Percentiles rank a stretch among this genome's conserved stretches.
phyloP scores from a whole-genome alignment of 1,284 basidiomycete species.

The Tilletiaria anomala region DNA sequence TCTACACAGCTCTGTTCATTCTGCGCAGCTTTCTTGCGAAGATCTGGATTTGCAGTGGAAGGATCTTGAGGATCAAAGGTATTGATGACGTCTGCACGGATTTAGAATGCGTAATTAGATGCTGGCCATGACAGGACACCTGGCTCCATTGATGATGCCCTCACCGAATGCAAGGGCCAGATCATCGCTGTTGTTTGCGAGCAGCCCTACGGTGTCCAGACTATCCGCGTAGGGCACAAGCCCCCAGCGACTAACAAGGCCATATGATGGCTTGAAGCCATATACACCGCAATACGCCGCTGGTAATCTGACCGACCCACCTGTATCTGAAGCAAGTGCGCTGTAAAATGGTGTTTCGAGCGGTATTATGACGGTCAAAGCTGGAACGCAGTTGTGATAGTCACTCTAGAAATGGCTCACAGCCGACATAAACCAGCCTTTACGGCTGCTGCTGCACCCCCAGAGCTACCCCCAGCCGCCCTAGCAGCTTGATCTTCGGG shows the following conservation, averaged over 20 bases:
- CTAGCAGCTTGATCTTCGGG: slow-evolving; percentile 38
- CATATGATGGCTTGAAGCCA: slow-evolving; percentile 89
- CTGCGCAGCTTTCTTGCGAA: too few species aligned
- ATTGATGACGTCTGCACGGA: too few species aligned
- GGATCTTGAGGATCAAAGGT: background rate
- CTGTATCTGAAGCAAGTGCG: slow-evolving; percentile 84
- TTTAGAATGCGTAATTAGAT: background rate
- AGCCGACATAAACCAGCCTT: slow-evolving; percentile 21
- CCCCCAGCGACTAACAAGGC: slow-evolving; percentile 76
- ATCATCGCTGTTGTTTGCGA: slow-evolving; percentile 49
- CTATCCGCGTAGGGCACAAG: slow-evolving; percentile 87
- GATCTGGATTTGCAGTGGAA: too few species aligned
- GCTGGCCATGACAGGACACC: slow-evolving; percentile 35
- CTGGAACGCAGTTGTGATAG: background rate
- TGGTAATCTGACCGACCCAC: slow-evolving; percentile 80
- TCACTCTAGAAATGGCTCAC: too few species aligned
- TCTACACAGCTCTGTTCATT: too few species aligned
- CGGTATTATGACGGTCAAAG: too few species aligned
- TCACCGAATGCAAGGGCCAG: slow-evolving; percentile 54
- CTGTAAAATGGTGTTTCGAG: too few species aligned
- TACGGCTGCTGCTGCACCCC: slow-evolving; percentile 33
- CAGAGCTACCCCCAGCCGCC: slow-evolving; percentile 45
- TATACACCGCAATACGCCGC: slow-evolving; percentile 85
- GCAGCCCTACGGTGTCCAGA: slow-evolving; percentile 78
- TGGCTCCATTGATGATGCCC: too few species aligned